phyloP scores from a whole-genome alignment of 164 flowering plant species.

The Macadamia integrifolia region DNA sequence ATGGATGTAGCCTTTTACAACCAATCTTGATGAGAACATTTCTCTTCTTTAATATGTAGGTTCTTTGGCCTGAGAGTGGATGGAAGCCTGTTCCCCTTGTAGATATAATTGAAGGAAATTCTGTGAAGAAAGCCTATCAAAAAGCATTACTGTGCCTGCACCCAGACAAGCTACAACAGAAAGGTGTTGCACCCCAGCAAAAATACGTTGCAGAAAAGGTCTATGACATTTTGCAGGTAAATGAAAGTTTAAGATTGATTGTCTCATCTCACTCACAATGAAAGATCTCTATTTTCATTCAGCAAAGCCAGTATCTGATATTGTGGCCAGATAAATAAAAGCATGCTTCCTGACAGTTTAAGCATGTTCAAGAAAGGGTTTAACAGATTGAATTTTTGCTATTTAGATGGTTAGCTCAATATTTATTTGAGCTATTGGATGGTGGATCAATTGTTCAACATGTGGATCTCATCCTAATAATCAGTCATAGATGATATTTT shows the following conservation, averaged over 20 bases:
- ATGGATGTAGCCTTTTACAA: background rate
- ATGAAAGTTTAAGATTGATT: background rate
- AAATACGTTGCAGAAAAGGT: constrained; percentile 81
- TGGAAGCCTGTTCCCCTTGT: constrained; percentile 90
- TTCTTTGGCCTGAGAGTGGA: constrained; percentile 90
- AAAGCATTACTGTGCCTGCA: constrained; percentile 78
- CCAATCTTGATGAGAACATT: background rate
- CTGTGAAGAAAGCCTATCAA: constrained; percentile 83
- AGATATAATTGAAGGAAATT: constrained; percentile 72
- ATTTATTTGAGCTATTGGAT: background rate
- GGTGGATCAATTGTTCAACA: background rate
- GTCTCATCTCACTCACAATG: background rate
- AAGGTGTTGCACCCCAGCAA: constrained; percentile 64
- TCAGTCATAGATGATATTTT: too few relatives aligned
- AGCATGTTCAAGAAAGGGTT: background rate
- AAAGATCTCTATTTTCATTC: background rate
- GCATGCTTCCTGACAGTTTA: background rate
- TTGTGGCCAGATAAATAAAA: background rate
- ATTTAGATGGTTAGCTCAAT: background rate
- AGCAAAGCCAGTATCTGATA: background rate
- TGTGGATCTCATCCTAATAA: background rate
- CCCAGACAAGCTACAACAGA: constrained; percentile 94
- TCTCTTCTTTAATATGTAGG: constrained; percentile 29
- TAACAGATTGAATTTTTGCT: background rate
- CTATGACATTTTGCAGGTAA: constrained; percentile 87